A percentile compares a stretch with the other conserved stretches of the same genome.
Evolutionary conservation across 179 eudicot species (phyloP).

Genomic region (Sideroxylon spinosum): DNA sequence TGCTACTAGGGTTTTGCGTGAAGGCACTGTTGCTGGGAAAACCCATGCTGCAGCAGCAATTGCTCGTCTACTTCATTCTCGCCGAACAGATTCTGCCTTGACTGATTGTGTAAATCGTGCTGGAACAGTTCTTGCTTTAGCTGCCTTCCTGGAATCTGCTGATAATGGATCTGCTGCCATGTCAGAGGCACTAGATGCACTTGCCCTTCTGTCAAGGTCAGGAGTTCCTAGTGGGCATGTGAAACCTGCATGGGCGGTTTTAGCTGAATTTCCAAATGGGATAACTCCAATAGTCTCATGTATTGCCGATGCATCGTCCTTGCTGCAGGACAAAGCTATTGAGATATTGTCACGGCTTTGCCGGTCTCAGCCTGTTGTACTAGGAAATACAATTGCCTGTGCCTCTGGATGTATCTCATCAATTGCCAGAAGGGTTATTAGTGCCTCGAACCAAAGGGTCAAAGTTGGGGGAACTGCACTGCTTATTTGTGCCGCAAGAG

Average conservation of each 20-base stretch:
- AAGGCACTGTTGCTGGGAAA: constrained; percentile 70
- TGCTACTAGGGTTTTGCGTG: constrained; percentile 83
- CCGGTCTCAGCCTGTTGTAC: constrained; percentile 54
- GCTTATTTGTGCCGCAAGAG: constrained; percentile 80
- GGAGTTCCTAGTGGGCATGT: constrained; percentile 50
- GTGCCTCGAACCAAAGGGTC: constrained; percentile 56
- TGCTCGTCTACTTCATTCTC: constrained; percentile 70
- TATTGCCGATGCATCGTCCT: constrained; percentile 53
- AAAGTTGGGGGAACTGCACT: constrained; percentile 87
- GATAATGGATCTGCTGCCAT: constrained; percentile 52
- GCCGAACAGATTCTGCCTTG: constrained; percentile 52
- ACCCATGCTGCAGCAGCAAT: constrained; percentile 94
- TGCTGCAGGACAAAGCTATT: constrained; percentile 86
- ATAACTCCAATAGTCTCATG: constrained; percentile 72
- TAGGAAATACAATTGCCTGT: constrained; percentile 59
- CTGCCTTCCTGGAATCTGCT: constrained; percentile 67
- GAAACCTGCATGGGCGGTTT: constrained; percentile 76
- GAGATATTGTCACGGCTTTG: constrained; percentile 79
- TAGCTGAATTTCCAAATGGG: constrained; percentile 66
- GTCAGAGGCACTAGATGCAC: constrained; percentile 93
- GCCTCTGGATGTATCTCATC: constrained; percentile 67
- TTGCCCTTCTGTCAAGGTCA: constrained; percentile 62
- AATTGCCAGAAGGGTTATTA: constrained; percentile 67
- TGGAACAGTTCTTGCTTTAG: constrained; percentile 83
- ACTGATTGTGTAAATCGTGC: constrained; percentile 70